These are phyloP conservation scores for Penicillium thymicola DNA, from an alignment of 2,329 filamentous ascomycete species.

Conservation along the genomic window DNA sequence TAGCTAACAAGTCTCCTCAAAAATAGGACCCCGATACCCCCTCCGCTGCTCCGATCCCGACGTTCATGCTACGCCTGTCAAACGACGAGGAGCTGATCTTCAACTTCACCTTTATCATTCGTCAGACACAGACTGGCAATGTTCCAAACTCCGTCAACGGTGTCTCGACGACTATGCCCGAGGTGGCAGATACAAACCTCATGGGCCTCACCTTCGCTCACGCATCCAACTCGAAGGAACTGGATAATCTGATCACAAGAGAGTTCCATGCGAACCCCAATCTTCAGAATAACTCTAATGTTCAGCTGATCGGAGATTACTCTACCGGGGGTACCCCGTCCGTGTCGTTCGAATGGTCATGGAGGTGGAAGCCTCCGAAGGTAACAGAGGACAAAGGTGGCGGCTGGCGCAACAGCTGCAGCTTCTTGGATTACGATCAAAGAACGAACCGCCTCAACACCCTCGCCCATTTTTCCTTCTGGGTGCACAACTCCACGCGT, in stretches of 20 bases:
- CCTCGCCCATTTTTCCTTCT: constrained; percentile 90
- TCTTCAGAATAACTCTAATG: constrained; percentile 93
- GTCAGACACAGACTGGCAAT: constrained; percentile 50
- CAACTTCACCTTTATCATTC: constrained; percentile 83
- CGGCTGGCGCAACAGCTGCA: constrained; percentile 95
- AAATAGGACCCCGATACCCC: constrained; percentile 71
- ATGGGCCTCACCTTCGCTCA: constrained; percentile 90
- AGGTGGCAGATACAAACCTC: constrained; percentile 68
- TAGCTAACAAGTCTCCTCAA: constrained; percentile 4
- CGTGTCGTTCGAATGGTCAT: constrained; percentile 89
- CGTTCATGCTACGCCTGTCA: constrained; percentile 79
- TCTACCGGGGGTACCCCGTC: constrained; percentile 77
- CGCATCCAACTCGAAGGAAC: constrained; percentile 77
- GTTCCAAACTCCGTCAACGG: constrained; percentile 52
- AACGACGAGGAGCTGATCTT: constrained; percentile 93
- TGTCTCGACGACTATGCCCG: constrained; percentile 50
- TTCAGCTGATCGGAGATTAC: constrained; percentile 91
- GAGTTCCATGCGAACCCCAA: constrained; percentile 98
- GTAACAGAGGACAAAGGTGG: constrained; percentile 74
- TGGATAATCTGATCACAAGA: constrained; percentile 89
- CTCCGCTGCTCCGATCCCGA: constrained; percentile 50
- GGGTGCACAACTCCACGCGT: constrained; percentile 68
- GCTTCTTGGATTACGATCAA: constrained; percentile 96
- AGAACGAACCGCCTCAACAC: constrained; percentile 84
- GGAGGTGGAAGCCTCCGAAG: constrained; percentile 95